Percentiles rank a stretch among this genome's conserved stretches.
Conservation (phyloP, 345 rosid species). For the Dipteronia dyeriana region DNA sequence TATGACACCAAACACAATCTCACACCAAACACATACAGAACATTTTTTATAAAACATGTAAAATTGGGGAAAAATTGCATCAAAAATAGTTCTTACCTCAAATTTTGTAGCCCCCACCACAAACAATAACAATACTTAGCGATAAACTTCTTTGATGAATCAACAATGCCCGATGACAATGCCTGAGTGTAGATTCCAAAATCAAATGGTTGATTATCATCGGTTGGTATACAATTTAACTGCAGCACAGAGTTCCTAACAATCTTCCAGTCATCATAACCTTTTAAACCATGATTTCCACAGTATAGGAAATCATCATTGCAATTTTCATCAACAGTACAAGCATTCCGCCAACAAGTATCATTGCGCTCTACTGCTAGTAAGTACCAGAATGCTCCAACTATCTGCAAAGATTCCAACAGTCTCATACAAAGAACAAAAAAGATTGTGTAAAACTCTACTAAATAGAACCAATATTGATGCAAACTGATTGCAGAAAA, state of each 20-base stretch:
- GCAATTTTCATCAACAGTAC: slow-evolving; percentile 38
- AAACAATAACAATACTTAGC: slow-evolving; percentile 82
- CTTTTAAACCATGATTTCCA: slow-evolving; percentile 52
- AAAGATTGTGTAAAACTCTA: not conserved
- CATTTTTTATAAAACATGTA: not conserved
- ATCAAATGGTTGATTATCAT: slow-evolving; percentile 53
- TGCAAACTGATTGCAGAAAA: not conserved
- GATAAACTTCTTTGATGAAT: slow-evolving; percentile 67
- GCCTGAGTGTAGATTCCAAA: slow-evolving; percentile 74
- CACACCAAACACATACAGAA: not conserved
- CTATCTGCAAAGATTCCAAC: slow-evolving; percentile 54
- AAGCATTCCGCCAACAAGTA: slow-evolving; percentile 70
- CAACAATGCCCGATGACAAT: slow-evolving; percentile 65
- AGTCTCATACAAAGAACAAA: not conserved
- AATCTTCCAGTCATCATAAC: slow-evolving; percentile 53
- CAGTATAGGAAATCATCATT: slow-evolving; percentile 61
- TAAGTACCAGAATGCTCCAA: slow-evolving; percentile 94
- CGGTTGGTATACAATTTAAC: slow-evolving; percentile 37
- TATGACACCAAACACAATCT: not conserved
- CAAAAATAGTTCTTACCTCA: slow-evolving; percentile 52
- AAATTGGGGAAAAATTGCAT: slow-evolving; percentile 6
- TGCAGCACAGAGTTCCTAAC: slow-evolving; percentile 35
- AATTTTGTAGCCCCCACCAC: slow-evolving; percentile 99
- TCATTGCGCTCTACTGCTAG: slow-evolving; percentile 82
- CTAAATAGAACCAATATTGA: slow-evolving; percentile 3